Conservation (phyloP, 2,329 filamentous ascomycete species). For the Magnaporthiopsis poae region DNA sequence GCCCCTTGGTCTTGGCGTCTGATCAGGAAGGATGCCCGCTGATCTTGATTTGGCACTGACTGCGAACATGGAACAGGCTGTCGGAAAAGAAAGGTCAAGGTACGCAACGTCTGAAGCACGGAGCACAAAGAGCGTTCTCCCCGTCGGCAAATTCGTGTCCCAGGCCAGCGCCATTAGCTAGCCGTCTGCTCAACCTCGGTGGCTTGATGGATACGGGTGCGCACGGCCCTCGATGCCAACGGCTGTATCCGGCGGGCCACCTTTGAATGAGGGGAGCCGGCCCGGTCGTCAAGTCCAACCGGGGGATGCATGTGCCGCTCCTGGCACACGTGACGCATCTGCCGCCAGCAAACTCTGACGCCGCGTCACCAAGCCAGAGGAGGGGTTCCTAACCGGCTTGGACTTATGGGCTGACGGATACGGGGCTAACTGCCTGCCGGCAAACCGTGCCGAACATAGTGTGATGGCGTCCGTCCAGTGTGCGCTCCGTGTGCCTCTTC, state of each 20-base stretch:
- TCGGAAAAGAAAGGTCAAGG: conserved; percentile 10
- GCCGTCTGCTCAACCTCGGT: neutral
- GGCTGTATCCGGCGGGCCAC: neutral
- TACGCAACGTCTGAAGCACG: neutral
- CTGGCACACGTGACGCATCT: neutral
- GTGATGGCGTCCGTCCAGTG: conserved; percentile 8
- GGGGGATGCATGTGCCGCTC: neutral
- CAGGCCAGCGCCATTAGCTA: neutral
- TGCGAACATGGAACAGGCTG: conserved; percentile 2
- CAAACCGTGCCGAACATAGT: conserved; percentile 1
- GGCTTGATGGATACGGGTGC: neutral
- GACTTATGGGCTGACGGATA: neutral
- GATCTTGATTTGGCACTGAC: neutral
- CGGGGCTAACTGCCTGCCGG: neutral
- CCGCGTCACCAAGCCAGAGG: too few relatives aligned
- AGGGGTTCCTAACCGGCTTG: neutral
- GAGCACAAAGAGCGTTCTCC: neutral
- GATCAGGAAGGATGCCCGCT: neutral
- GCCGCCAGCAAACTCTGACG: too few relatives aligned
- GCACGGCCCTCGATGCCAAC: neutral
- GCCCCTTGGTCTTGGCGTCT: neutral
- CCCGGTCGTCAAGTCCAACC: too few relatives aligned
- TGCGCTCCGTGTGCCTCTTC: conserved; percentile 6
- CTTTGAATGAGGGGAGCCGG: too few relatives aligned
- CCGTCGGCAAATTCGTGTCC: neutral